Evolutionary conservation across 192 early-diverging fungal genomes (phyloP), one percentile per base, ranked within the genome.

Genomic region (Podila horticola): DNA sequence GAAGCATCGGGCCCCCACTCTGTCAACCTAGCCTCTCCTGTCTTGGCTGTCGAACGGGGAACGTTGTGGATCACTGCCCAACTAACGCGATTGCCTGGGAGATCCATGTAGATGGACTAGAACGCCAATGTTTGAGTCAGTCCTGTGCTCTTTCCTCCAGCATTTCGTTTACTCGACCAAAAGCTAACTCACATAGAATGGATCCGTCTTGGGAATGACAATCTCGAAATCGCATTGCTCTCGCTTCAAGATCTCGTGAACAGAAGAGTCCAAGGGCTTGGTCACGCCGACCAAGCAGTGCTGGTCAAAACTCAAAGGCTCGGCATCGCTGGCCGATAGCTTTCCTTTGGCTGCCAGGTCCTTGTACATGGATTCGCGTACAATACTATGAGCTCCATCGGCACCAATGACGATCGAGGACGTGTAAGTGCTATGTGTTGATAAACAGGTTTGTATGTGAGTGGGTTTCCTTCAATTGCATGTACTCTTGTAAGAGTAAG

Each of bases 31-130:
- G 38, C 67, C 31, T 81, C 77, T 2, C 69, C 55, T 0, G 30
- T 49, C 62, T 69, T 72, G 33, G 77, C 77, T 17, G 31, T 62
- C 9, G 77, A 59, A 22, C 49, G 65, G 0, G 65, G 36, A 1
- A 81, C 77, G 26, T 81, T 81, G 22, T 81, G 77, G 20, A 81
- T 81, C 0, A 81, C 77, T 12, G 77, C 77, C 77, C 77, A 81
- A 3, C 71, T 73, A 7, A 81, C 62, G 30, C 77, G 77, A 24
- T 81, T 41, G 0, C 71, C 77, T 17, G 77, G 77, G 24, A 81
- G 41, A 26, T 71, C 70, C 77, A 81, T 81, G 33, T 81, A 81
- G 62, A 81, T 81, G 5, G 66, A 41, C 77, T 81, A 64, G 3
- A 30, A 5, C 0, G 29, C 60, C 29, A 20, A 41, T 22, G 22